Evolutionary conservation across 305 asterid species (phyloP).

Genomic region (Solanum hybrid): DNA sequence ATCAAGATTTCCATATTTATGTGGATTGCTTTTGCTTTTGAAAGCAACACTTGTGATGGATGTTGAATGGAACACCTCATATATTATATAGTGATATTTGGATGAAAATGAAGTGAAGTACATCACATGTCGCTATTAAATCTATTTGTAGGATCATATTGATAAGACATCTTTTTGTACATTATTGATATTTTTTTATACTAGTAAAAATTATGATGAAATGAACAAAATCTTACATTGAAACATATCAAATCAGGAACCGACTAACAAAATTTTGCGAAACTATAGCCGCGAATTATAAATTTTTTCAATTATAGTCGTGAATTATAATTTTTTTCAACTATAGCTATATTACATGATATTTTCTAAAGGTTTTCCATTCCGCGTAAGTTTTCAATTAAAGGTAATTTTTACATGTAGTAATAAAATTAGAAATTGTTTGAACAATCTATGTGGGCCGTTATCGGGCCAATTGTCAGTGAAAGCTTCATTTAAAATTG

Average conservation of each 20-base stretch:
- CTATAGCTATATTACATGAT: background rate
- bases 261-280: background rate
- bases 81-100: background rate
- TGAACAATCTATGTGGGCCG: background rate
- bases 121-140: background rate
- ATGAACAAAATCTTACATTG: background rate
- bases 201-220: background rate
- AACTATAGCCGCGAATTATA: too few species aligned
- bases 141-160: background rate
- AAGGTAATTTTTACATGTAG: background rate
- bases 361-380: background rate
- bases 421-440: background rate
- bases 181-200: background rate
- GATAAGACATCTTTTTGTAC: background rate
- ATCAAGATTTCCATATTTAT: background rate
- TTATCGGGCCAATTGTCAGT: background rate
- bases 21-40: background rate
- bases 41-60: background rate
- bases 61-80: background rate
- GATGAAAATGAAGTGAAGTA: background rate
- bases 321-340: background rate
- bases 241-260: too few species aligned
- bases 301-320: background rate
- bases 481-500: background rate
- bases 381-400: background rate